These are phyloP conservation scores for Diaporthe batatas DNA, from an alignment of 2,329 filamentous ascomycete species.

Conservation along the genomic window DNA sequence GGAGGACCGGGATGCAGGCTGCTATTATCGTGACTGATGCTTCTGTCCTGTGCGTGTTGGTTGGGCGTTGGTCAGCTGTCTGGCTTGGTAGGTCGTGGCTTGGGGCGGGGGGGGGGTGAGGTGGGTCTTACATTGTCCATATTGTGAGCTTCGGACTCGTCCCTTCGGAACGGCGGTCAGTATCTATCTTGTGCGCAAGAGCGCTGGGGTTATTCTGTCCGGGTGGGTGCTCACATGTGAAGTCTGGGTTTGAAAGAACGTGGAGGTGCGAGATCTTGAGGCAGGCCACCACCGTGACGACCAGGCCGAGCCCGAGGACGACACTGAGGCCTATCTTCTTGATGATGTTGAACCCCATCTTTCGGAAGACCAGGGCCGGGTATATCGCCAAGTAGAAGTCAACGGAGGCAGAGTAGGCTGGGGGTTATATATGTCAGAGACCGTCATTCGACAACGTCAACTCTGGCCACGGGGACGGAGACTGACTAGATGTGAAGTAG, in stretches of 20 bases:
- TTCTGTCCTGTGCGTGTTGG: neutral
- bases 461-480: rapidly evolving
- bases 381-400: constrained; percentile 10
- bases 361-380: neutral
- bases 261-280: constrained; percentile 14
- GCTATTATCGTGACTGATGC: constrained; percentile 19
- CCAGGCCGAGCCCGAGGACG: constrained; percentile 6
- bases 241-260: neutral
- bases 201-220: rapidly evolving
- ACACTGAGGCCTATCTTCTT: constrained; percentile 14
- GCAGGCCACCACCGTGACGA: neutral
- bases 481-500: constrained; percentile 1
- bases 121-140: neutral
- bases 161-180: neutral
- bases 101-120: rapidly evolving
- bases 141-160: neutral
- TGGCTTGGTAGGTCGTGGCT: too few species aligned
- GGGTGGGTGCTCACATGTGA: neutral
- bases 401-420: constrained; percentile 6
- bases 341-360: constrained; percentile 2
- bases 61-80: neutral
- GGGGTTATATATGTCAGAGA: neutral
- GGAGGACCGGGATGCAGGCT: constrained; percentile 12
- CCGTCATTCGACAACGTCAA: neutral
- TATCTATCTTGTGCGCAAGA: too few species aligned